Base-by-base conservation (phyloP, 1,139 yeast genomes). In the Hemisphaericaspora lyxosophila region DNA sequence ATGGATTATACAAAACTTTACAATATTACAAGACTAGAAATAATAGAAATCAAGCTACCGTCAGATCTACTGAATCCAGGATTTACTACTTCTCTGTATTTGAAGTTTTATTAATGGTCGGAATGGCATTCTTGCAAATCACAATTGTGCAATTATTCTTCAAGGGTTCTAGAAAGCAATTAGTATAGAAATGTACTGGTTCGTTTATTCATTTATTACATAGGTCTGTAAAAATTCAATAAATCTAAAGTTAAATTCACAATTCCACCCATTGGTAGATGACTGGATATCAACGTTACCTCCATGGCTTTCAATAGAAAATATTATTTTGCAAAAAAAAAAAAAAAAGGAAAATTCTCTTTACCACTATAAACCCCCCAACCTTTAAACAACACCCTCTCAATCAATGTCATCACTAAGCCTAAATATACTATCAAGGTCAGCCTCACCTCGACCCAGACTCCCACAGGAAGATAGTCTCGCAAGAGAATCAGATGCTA, bases 11-110 rank as follows among this genome's bases (percentile, higher is more conserved):
- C 49, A 78, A 82, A 51, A 70, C 82, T 29, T 69, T 88, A 55
- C 85, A 84, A 55, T 85, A 89, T 64, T 89, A 90, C 72, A 85
- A 83, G 64, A 82, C 95, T n/a, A 82, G 98, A 70, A 90, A 86
- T 62, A 81, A 80, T 64, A 79, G 97, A 65, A 92, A 90, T 66
- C 94, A 89, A 60, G 80, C 86, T 38, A 92, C 98, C 22, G 97
- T 92, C 43, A 78, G 74, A 58, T 84, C 95, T 15, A 90, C 97
- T 4, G 95, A 85, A 57, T 62, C 78, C n/a, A 79, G 97, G 59
- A 86, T 92, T 45, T 83, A 84, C 55, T 82, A 84, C 73, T 90
- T 89, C 59, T 84, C 95, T 22, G 60, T 89, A 31, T 78, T 85
- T 52, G 97, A 88, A 60, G 87, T 88, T 28, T 55, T 82, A 29